Evolutionary conservation across 2,329 filamentous ascomycete species (phyloP).

Genomic region (Pestalotiopsis sp.): DNA sequence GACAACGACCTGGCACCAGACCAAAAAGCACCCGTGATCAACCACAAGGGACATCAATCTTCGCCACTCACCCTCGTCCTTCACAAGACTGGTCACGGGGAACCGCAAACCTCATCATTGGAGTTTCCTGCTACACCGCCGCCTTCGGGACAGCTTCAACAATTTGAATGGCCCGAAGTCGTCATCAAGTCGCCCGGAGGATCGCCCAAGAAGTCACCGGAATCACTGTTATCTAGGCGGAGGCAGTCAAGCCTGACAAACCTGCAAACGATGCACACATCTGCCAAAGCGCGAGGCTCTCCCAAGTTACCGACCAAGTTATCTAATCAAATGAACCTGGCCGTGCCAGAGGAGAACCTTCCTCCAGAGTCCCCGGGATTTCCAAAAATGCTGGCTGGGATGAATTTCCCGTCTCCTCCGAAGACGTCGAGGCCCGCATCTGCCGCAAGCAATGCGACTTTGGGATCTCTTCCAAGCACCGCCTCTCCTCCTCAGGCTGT

Average conservation of each 20-base stretch:
- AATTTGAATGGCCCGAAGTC: conserved; percentile 8
- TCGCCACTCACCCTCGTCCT: background rate
- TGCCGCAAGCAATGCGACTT: conserved; percentile 21
- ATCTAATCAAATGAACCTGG: conserved; percentile 16
- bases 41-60: background rate
- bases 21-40: background rate
- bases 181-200: background rate
- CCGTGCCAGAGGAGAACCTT: conserved; percentile 21
- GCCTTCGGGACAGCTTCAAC: background rate
- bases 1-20: background rate
- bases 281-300: background rate
- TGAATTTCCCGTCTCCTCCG: conserved; percentile 30
- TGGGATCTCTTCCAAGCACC: conserved; percentile 13
- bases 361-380: conserved; percentile 32
- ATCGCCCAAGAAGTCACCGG: conserved; percentile 5
- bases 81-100: background rate
- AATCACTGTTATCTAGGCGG: conserved; percentile 1
- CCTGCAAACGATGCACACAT: background rate
- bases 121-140: conserved; percentile 6
- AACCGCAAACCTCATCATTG: background rate
- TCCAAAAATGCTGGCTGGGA: conserved; percentile 30
- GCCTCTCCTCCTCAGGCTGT: conserved; percentile 14
- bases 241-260: background rate
- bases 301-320: conserved; percentile 16
- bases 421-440: conserved; percentile 21